Conservation (phyloP, 345 rosid species). For the Eucalyptus grandis region DNA sequence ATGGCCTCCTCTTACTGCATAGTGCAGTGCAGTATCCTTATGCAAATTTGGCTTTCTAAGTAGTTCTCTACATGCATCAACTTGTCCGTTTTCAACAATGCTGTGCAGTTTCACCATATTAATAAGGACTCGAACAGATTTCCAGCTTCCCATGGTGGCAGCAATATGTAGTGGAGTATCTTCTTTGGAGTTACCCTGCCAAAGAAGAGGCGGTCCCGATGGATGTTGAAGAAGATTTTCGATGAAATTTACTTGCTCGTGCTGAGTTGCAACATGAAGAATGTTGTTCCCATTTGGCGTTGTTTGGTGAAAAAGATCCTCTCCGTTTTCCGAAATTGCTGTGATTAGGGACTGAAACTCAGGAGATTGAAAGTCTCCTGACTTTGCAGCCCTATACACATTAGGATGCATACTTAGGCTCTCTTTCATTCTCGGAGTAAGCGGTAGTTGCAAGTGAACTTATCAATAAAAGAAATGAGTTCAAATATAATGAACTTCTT, state of each 20-base stretch:
- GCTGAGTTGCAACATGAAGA: neutral
- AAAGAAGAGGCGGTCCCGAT: neutral
- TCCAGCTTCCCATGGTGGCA: rapidly evolving
- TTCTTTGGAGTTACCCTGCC: neutral
- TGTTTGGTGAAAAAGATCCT: neutral
- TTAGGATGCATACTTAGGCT: neutral
- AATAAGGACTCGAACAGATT: neutral
- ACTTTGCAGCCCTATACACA: neutral
- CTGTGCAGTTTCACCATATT: neutral
- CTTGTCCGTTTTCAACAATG: too few species aligned
- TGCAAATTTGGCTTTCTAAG: neutral
- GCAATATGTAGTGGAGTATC: neutral
- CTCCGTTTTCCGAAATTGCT: neutral
- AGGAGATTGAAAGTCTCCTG: neutral
- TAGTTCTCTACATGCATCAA: rapidly evolving
- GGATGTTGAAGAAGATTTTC: neutral
- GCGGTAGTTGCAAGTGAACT: neutral
- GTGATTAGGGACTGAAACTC: neutral
- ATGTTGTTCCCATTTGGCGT: neutral
- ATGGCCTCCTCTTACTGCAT: neutral
- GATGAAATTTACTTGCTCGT: neutral
- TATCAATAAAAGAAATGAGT: neutral
- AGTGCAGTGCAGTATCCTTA: neutral
- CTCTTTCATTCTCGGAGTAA: too few species aligned
- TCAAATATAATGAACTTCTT: too few species aligned